These are phyloP conservation scores for Termitomyces heimii DNA, from an alignment of 768 basidiomycete genomes.

Conservation along the genomic window DNA sequence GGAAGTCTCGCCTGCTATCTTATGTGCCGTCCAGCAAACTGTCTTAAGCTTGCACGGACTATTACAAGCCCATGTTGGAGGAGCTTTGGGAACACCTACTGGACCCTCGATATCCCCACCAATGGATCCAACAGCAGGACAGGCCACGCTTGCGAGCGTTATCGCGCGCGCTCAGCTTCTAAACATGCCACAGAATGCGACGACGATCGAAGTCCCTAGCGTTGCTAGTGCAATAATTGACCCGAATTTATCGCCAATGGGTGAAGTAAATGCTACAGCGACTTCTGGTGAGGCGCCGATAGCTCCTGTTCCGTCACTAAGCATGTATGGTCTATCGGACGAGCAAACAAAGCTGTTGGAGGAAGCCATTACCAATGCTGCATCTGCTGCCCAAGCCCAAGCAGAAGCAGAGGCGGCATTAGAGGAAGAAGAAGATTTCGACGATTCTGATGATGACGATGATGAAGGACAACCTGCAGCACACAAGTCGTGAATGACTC, in stretches of 20 bases:
- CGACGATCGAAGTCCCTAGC: background rate
- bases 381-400: slow-evolving; percentile 69
- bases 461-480: slow-evolving; percentile 26
- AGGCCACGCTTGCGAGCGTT: slow-evolving; percentile 66
- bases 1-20: slow-evolving; percentile 44
- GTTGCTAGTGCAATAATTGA: background rate
- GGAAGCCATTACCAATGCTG: slow-evolving; percentile 69
- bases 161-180: slow-evolving; percentile 67
- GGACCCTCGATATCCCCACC: slow-evolving; percentile 23
- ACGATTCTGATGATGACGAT: slow-evolving; percentile 39
- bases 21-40: slow-evolving; percentile 43
- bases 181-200: slow-evolving; percentile 21
- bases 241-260: background rate
- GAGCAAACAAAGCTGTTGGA: slow-evolving; percentile 68
- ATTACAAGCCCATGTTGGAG: slow-evolving; percentile 53
- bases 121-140: slow-evolving; percentile 45
- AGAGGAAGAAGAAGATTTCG: slow-evolving; percentile 62
- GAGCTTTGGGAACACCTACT: slow-evolving; percentile 40
- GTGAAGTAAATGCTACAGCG: background rate
- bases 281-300: slow-evolving; percentile 10
- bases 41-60: slow-evolving; percentile 51
- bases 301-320: slow-evolving; percentile 35
- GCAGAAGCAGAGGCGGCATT: slow-evolving; percentile 74
- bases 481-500: slow-evolving; percentile 11
- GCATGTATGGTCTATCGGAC: slow-evolving; percentile 66